Percentiles rank a stretch among this genome's conserved stretches.
These are phyloP conservation scores for Drechslerella dactyloides DNA, from an alignment of 2,329 filamentous ascomycete species.

Conservation along the genomic window DNA sequence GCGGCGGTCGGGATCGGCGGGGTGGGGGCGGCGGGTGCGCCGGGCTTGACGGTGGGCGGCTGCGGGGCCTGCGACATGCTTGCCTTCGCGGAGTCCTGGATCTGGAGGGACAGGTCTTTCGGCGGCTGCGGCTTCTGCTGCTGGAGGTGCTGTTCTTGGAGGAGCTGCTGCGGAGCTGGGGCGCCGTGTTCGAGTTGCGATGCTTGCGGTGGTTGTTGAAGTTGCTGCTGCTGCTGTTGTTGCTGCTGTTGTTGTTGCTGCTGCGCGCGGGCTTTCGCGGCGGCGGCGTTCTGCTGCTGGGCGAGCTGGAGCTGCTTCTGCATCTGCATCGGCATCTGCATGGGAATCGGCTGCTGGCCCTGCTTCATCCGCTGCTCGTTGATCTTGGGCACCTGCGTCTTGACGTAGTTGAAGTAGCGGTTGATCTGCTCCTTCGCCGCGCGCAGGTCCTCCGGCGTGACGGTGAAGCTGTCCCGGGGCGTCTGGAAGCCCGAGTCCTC, in stretches of 20 bases:
- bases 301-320: constrained; percentile 3
- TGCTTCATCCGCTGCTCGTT: constrained; percentile 35
- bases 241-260: constrained; percentile 13
- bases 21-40: constrained; percentile 39
- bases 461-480: constrained; percentile 38
- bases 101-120: neutral
- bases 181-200: constrained; percentile 4
- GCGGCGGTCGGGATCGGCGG: constrained; percentile 32
- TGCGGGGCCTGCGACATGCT: constrained; percentile 7
- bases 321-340: constrained; percentile 10
- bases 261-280: neutral
- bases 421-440: constrained; percentile 35
- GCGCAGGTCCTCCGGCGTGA: constrained; percentile 42
- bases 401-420: constrained; percentile 47
- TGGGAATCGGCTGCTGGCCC: constrained; percentile 35
- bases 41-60: constrained; percentile 18
- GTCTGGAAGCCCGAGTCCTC: constrained; percentile 35
- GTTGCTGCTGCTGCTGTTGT: neutral
- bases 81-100: constrained; percentile 7
- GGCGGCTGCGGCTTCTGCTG: constrained; percentile 23
- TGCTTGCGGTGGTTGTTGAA: neutral
- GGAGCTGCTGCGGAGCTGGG: constrained; percentile 1
- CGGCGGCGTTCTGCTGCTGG: constrained; percentile 4
- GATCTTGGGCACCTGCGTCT: constrained; percentile 39
- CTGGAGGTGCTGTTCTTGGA: constrained; percentile 1